These are phyloP conservation scores for Venturia oleaginea DNA, from an alignment of 2,329 filamentous ascomycete genomes.

Conservation along the genomic window DNA sequence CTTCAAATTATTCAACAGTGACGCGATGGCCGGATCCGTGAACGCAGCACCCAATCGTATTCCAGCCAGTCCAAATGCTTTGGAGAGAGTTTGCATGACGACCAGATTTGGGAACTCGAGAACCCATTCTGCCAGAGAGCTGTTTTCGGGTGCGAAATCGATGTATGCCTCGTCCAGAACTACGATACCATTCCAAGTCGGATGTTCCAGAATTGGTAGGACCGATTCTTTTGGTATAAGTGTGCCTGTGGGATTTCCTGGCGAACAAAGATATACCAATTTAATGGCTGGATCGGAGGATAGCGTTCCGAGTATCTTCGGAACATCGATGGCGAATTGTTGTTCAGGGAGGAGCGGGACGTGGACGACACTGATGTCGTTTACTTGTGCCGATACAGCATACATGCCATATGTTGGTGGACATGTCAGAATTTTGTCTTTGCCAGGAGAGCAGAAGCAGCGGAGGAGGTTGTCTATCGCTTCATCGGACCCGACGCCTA, in stretches of 20 bases:
- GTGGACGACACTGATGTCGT: slow-evolving; percentile 78
- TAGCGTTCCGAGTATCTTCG: slow-evolving; percentile 56
- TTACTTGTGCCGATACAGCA: slow-evolving; percentile 83
- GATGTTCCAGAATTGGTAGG: slow-evolving; percentile 65
- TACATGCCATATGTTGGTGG: slow-evolving; percentile 99
- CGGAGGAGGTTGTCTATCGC: slow-evolving; percentile 90
- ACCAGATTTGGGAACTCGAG: slow-evolving; percentile 89
- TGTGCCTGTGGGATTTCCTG: slow-evolving; percentile 85
- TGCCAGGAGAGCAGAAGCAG: slow-evolving; percentile 81
- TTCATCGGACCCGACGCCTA: slow-evolving; percentile 93
- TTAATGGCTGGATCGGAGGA: slow-evolving; percentile 63
- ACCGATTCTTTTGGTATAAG: slow-evolving; percentile 70
- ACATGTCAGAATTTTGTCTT: slow-evolving; percentile 86
- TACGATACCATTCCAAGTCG: slow-evolving; percentile 90
- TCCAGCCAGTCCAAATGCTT: slow-evolving; percentile 91
- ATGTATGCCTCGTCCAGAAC: slow-evolving; percentile 95
- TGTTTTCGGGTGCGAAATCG: slow-evolving; percentile 73
- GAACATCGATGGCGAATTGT: slow-evolving; percentile 63
- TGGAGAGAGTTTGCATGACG: slow-evolving; percentile 97
- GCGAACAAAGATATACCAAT: slow-evolving; percentile 84
- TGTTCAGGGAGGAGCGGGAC: slow-evolving; percentile 70
- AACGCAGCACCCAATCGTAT: slow-evolving; percentile 87
- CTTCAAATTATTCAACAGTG: slow-evolving; percentile 82
- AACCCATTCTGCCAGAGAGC: slow-evolving; percentile 86
- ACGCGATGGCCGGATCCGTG: slow-evolving; percentile 62